These are phyloP conservation scores for Telopea speciosissima DNA, from an alignment of 177 flowering plant species.

Conservation along the genomic window DNA sequence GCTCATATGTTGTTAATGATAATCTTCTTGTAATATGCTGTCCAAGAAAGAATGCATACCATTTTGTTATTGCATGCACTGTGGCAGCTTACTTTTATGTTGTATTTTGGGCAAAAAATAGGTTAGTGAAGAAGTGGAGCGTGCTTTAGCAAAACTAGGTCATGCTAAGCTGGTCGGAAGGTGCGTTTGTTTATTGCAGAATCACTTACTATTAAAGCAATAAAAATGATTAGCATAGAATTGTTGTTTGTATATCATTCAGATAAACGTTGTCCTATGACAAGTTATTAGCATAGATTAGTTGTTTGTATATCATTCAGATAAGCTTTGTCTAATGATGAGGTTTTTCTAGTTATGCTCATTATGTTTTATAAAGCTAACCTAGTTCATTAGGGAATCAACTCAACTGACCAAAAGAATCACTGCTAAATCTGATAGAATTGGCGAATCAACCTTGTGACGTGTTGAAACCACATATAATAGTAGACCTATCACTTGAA, in stretches of 20 bases:
- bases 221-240: not conserved
- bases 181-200: slow-evolving; percentile 18
- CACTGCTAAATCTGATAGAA: too few species aligned
- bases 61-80: not conserved
- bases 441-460: too few species aligned
- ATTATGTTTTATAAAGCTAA: not conserved
- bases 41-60: not conserved
- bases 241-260: not conserved
- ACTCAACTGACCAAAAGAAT: too few species aligned
- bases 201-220: not conserved
- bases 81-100: not conserved
- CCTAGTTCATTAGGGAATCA: not conserved
- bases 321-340: not conserved
- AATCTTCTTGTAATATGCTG: not conserved
- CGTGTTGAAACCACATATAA: too few species aligned
- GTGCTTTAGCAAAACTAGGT: slow-evolving; percentile 46
- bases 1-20: not conserved
- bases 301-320: not conserved
- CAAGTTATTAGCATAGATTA: not conserved
- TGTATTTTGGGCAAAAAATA: slow-evolving; percentile 19
- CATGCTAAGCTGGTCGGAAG: slow-evolving; percentile 38
- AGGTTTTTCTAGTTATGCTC: not conserved
- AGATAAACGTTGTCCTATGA: not conserved
- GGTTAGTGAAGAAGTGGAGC: slow-evolving; percentile 73
- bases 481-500: too few species aligned